phyloP scores from a whole-genome alignment of 345 rosid species.

The Eucalyptus paniculata region DNA sequence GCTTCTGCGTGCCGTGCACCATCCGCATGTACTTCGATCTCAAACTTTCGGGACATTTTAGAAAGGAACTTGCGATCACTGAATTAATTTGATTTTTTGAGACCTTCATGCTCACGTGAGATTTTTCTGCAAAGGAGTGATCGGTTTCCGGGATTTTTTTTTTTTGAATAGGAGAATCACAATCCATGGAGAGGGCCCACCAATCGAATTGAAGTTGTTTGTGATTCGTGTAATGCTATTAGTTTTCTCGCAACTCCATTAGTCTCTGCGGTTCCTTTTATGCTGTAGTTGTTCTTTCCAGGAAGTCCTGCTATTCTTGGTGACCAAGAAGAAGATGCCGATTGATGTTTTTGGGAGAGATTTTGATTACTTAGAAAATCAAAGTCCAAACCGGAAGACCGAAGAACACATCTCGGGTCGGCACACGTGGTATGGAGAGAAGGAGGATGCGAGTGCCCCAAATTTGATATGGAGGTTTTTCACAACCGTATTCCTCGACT shows the following conservation, averaged over 20 bases:
- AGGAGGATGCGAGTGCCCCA: constrained; percentile 54
- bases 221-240: not conserved
- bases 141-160: too few relatives aligned
- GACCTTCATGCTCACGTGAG: too few relatives aligned
- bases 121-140: too few relatives aligned
- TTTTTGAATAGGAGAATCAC: not conserved
- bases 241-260: not conserved
- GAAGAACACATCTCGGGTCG: constrained; percentile 75
- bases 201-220: not conserved
- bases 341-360: constrained; percentile 41
- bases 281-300: not conserved
- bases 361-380: constrained; percentile 40
- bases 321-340: constrained; percentile 35
- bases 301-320: constrained; percentile 89
- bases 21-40: not conserved
- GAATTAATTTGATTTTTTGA: too few relatives aligned
- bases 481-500: constrained; percentile 66
- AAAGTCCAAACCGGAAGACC: constrained; percentile 62
- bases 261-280: not conserved
- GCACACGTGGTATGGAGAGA: constrained; percentile 58
- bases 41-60: not conserved
- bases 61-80: too few relatives aligned
- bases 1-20: not conserved
- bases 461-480: constrained; percentile 76
- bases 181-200: too few relatives aligned